Conservation (phyloP, 1,139 yeast genomes). For the Candida gigantensis region DNA sequence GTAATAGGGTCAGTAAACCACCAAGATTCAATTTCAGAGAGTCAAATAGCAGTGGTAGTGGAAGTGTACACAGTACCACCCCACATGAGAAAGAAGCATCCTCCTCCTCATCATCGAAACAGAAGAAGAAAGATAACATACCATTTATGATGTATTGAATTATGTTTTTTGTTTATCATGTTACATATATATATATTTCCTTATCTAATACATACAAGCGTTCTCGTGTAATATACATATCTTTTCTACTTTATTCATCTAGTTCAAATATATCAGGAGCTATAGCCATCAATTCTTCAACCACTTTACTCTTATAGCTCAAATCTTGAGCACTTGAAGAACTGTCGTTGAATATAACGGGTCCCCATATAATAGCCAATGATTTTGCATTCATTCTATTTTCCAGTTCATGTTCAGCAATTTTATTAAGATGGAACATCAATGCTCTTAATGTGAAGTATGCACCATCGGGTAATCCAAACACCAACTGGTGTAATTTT, state of each 20-base stretch:
- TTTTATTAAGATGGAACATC: conserved; percentile 79
- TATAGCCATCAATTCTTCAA: conserved; percentile 79
- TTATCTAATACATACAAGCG: conserved; percentile 1
- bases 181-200: conserved; percentile 1
- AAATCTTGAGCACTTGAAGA: conserved; percentile 73
- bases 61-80: not conserved
- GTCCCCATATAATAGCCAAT: conserved; percentile 92
- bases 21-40: conserved; percentile 31
- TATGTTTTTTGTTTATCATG: too few species aligned
- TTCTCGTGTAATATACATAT: not conserved
- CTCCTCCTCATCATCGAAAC: conserved; percentile 6
- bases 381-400: conserved; percentile 83
- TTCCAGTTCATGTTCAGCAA: conserved; percentile 59
- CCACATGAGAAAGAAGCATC: conserved; percentile 2
- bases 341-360: conserved; percentile 70
- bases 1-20: conserved; percentile 29
- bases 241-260: too few species aligned
- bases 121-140: conserved; percentile 14
- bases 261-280: conserved; percentile 90
- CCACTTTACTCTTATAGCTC: conserved; percentile 75
- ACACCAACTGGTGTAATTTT: conserved; percentile 82
- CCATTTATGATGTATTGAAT: conserved; percentile 20
- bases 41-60: not conserved
- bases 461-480: conserved; percentile 90
- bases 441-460: conserved; percentile 87